Conservation (phyloP, 805 yeast species). For the Lipomyces starkeyi region DNA sequence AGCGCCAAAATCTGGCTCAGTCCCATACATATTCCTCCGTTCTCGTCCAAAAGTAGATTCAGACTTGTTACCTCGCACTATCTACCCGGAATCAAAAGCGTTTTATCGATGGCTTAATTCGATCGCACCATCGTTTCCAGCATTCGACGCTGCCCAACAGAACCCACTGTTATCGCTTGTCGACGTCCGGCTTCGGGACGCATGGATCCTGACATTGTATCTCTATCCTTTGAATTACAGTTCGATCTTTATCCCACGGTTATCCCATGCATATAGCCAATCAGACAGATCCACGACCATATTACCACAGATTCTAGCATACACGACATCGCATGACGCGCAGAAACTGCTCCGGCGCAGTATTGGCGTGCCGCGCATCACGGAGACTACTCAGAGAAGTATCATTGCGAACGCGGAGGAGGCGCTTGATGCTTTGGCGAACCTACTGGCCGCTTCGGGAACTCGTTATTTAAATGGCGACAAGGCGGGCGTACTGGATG, state of each 20-base stretch:
- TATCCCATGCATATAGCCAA: neutral
- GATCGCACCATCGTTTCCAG: neutral
- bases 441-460: conserved; percentile 1
- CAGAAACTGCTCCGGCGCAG: conserved; percentile 5
- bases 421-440: conserved; percentile 31
- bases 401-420: conserved; percentile 25
- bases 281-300: conserved; percentile 7
- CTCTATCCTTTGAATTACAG: conserved; percentile 13
- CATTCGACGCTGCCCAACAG: neutral
- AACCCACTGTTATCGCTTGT: conserved; percentile 23
- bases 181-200: conserved; percentile 24
- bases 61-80: neutral
- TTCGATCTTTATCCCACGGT: conserved; percentile 11
- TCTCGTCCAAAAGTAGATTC: neutral
- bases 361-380: conserved; percentile 7
- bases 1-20: conserved; percentile 19
- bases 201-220: conserved; percentile 27
- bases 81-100: neutral
- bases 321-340: conserved; percentile 7
- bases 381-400: conserved; percentile 4
- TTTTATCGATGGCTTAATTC: conserved; percentile 7
- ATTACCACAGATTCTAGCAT: conserved; percentile 8
- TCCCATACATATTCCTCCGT: conserved; percentile 26
- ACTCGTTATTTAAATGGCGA: conserved; percentile 7
- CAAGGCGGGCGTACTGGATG: conserved; percentile 26